phyloP scores from a whole-genome alignment of 1,139 yeast genomes.

The Debaryomyces fabryi region DNA sequence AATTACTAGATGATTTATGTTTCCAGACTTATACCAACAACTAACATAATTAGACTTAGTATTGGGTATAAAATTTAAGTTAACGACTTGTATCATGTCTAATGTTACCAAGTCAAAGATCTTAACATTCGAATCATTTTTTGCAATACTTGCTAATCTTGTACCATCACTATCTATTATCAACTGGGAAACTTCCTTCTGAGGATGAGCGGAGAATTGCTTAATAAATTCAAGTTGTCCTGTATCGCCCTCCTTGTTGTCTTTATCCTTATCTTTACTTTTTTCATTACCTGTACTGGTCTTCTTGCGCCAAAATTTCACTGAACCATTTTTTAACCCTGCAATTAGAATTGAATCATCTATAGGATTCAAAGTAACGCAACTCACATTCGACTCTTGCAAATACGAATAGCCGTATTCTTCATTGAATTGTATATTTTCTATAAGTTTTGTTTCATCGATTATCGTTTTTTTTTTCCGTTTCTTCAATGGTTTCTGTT shows the following conservation, averaged over 20 bases:
- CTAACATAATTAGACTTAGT: slow-evolving; percentile 12
- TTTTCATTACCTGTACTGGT: neutral
- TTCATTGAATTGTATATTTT: slow-evolving; percentile 10
- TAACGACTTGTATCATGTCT: slow-evolving; percentile 44
- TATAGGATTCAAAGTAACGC: slow-evolving; percentile 6
- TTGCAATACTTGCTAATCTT: slow-evolving; percentile 33
- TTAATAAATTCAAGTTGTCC: slow-evolving; percentile 36
- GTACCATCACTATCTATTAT: slow-evolving; percentile 18
- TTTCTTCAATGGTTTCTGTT: slow-evolving; percentile 5
- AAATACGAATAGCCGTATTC: slow-evolving; percentile 9
- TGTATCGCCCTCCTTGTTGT: slow-evolving; percentile 2
- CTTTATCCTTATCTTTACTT: slow-evolving; percentile 1
- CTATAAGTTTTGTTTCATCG: slow-evolving; percentile 3
- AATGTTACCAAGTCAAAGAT: slow-evolving; percentile 42
- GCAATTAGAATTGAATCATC: slow-evolving; percentile 26
- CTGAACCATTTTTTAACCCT: slow-evolving; percentile 41
- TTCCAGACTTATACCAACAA: slow-evolving; percentile 24
- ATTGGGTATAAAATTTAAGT: slow-evolving; percentile 26
- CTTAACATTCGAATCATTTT: slow-evolving; percentile 29
- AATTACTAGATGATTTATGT: slow-evolving; percentile 21
- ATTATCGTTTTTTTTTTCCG: slow-evolving; percentile 1
- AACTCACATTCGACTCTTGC: slow-evolving; percentile 9
- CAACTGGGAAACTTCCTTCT: slow-evolving; percentile 13
- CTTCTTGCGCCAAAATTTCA: slow-evolving; percentile 43
- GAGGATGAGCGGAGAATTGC: slow-evolving; percentile 36